These are phyloP conservation scores for Cladorrhinum samala DNA, from an alignment of 495 filamentous ascomycete genomes.

Conservation along the genomic window DNA sequence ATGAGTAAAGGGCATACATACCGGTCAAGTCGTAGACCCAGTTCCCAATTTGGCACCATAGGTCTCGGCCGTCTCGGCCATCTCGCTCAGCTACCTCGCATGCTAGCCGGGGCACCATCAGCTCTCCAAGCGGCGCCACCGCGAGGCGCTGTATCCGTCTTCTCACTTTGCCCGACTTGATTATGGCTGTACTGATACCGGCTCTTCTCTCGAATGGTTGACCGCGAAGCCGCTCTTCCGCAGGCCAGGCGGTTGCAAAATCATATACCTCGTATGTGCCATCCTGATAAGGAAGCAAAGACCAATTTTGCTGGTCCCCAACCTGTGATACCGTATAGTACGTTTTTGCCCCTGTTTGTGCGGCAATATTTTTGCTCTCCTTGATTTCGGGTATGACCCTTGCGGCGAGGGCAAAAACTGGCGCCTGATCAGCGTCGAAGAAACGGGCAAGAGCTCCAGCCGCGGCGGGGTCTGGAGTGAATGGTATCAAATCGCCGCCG, in stretches of 20 bases:
- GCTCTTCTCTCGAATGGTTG: background rate
- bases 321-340: conserved; percentile 9
- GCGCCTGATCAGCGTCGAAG: too few relatives aligned
- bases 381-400: background rate
- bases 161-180: background rate
- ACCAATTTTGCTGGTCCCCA: conserved; percentile 4
- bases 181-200: background rate
- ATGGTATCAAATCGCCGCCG: too few relatives aligned
- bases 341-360: background rate
- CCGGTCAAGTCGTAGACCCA: conserved; percentile 8
- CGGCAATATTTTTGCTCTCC: background rate
- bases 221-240: too few relatives aligned
- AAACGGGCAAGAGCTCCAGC: too few relatives aligned
- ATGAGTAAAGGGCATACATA: background rate
- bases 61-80: conserved; percentile 2
- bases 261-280: conserved; percentile 6
- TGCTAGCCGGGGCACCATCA: background rate
- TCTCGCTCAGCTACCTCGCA: conserved; percentile 2
- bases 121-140: background rate
- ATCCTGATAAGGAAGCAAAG: background rate
- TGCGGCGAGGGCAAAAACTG: too few relatives aligned
- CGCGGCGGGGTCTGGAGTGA: too few relatives aligned
- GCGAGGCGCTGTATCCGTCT: background rate
- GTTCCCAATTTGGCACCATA: conserved; percentile 3
- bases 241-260: background rate